These are phyloP conservation scores for Fusarium proliferatum DNA, from an alignment of 2,329 filamentous ascomycete species.

Conservation along the genomic window DNA sequence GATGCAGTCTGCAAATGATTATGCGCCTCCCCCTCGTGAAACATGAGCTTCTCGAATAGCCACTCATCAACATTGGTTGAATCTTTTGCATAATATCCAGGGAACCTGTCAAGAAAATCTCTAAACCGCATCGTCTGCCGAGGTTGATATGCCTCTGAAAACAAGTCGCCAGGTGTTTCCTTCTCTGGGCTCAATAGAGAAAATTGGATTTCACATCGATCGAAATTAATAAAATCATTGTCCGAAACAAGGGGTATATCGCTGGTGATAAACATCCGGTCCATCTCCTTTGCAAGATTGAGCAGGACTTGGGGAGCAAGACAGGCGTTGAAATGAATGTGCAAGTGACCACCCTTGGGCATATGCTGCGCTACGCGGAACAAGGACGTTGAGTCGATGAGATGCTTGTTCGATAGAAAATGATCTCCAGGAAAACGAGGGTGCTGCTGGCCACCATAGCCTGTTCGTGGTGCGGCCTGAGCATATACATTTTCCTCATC, in stretches of 20 bases:
- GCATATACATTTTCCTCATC: conserved; percentile 55
- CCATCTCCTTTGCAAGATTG: conserved; percentile 63
- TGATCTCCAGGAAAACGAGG: conserved; percentile 63
- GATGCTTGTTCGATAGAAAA: conserved; percentile 65
- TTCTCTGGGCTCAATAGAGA: conserved; percentile 57
- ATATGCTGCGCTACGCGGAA: conserved; percentile 66
- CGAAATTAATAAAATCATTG: conserved; percentile 57
- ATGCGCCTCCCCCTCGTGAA: conserved; percentile 70
- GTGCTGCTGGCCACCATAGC: conserved; percentile 58
- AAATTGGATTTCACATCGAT: conserved; percentile 71
- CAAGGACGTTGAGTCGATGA: conserved; percentile 67
- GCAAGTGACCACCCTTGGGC: conserved; percentile 79
- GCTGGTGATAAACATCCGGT: conserved; percentile 77
- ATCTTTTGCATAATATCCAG: conserved; percentile 36
- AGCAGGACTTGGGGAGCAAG: conserved; percentile 71
- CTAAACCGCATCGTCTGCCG: conserved; percentile 57
- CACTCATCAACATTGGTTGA: conserved; percentile 57
- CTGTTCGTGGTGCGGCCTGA: conserved; percentile 46
- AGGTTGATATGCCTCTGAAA: conserved; percentile 59
- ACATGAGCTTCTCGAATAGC: conserved; percentile 71
- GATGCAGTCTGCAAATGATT: conserved; percentile 59
- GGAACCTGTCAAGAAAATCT: conserved; percentile 54
- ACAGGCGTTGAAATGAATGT: conserved; percentile 84
- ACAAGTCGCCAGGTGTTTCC: conserved; percentile 58
- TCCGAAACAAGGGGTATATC: conserved; percentile 56